Evolutionary conservation across 2,329 filamentous ascomycete genomes (phyloP).

Genomic region (Pseudogymnoascus sp.): DNA sequence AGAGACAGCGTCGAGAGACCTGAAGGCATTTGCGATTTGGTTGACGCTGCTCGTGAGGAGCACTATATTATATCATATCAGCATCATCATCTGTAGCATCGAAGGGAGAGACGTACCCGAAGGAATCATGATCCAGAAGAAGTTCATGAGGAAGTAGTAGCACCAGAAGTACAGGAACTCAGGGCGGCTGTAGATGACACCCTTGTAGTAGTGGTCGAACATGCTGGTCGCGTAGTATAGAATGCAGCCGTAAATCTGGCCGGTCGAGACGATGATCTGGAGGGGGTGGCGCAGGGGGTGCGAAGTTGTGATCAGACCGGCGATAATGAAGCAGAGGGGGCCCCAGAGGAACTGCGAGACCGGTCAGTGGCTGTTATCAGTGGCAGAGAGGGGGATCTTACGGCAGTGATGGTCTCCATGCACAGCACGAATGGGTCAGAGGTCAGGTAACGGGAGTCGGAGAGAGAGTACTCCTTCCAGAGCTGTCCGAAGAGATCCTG

Average conservation of each 20-base stretch:
- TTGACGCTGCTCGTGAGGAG: constrained; percentile 33
- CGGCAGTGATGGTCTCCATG: constrained; percentile 48
- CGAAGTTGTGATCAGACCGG: constrained; percentile 37
- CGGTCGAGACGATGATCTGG: constrained; percentile 36
- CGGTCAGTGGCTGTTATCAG: background rate
- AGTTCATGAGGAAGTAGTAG: constrained; percentile 56
- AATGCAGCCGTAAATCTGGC: constrained; percentile 45
- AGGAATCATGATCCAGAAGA: constrained; percentile 54
- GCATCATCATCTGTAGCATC: background rate
- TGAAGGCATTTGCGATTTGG: constrained; percentile 32
- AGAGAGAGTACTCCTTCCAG: constrained; percentile 53
- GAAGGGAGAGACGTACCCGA: constrained; percentile 35
- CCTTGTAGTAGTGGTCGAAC: constrained; percentile 41
- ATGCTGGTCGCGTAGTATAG: constrained; percentile 57
- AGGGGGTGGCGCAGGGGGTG: constrained; percentile 43
- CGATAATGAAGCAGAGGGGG: constrained; percentile 47
- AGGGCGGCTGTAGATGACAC: constrained; percentile 47
- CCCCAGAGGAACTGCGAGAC: constrained; percentile 46
- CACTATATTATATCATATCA: constrained; percentile 22
- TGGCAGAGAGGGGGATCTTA: constrained; percentile 14
- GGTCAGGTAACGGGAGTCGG: constrained; percentile 49
- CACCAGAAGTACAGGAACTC: constrained; percentile 57
- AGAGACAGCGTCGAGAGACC: constrained; percentile 23
- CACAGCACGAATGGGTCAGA: constrained; percentile 47
- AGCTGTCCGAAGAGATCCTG: constrained; percentile 44